Base-by-base conservation (phyloP, 345 rosid genomes). In the Geranium rotundifolium region DNA sequence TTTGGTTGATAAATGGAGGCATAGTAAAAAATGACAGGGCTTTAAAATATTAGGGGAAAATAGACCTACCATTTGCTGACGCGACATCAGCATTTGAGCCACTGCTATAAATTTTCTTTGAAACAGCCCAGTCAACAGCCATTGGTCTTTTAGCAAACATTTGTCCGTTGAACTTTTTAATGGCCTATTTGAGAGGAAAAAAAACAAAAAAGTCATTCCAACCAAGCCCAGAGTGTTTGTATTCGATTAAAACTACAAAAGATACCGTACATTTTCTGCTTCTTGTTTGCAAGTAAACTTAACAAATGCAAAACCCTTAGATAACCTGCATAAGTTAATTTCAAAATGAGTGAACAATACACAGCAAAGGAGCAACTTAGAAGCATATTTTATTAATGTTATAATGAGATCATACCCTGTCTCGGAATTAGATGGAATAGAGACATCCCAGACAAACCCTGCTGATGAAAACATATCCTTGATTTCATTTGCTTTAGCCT, bases 121-220 rank as follows among this genome's bases (percentile, higher is more conserved):
- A 81, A 76, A 93, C 87, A 67, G 95, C 99, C 99, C 95, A 89
- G 71, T 93, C 99, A 67, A 93, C 91, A 60, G 95, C 95, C 72
- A 90, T 83, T 34, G 96, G 82, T 71, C 99, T 83, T 79, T 81
- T 82, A 62, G 70, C 79, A 78, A 87, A 81, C 80, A 57, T 73
- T 70, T 84, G 74, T 63, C 85, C 88, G n/a, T 92, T 90, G 81
- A 92, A 90, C 84, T 81, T 85, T 78, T 84, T 65, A 77, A 90
- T 87, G 71, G 95, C 97, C 98, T 90, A 34, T 4, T 34, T 34
- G 41, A 85, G 76, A 73, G 67, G 41, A 72, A 64, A 49, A 39
- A 65, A 14, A 5, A 64, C 37, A 39, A 65, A 14, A 5, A 12
- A 29, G 41, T 27, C 31, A 66, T 18, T 17, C 10, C 31, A 27